phyloP scores from a whole-genome alignment of 306 rosid species.

The Quercus parvula region DNA sequence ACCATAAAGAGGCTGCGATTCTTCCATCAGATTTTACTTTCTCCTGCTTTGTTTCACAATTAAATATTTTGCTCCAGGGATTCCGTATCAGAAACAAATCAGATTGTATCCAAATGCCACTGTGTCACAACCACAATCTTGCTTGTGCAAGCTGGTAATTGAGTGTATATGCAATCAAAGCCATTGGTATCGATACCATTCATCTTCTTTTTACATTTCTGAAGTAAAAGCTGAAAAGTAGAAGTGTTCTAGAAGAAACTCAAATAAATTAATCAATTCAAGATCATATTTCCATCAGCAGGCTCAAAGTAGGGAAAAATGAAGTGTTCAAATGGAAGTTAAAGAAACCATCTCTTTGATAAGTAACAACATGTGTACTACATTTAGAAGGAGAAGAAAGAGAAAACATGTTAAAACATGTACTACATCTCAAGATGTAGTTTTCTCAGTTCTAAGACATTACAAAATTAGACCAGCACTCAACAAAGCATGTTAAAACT shows the following conservation, averaged over 20 bases:
- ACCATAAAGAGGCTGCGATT: conserved; percentile 27
- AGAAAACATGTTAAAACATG: not conserved
- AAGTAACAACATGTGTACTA: not conserved
- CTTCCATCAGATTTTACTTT: conserved; percentile 44
- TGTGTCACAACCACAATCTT: conserved; percentile 19
- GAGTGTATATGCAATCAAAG: not conserved
- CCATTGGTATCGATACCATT: conserved; percentile 1
- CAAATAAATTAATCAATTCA: not conserved
- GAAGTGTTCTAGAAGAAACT: conserved; percentile 1
- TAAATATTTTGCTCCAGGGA: not conserved
- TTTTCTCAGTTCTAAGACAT: not conserved
- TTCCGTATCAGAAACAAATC: conserved; percentile 11
- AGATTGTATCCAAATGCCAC: conserved; percentile 6
- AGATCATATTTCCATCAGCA: not conserved
- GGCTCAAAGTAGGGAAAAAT: not conserved
- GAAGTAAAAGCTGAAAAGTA: conserved; percentile 18
- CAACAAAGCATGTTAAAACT: not conserved
- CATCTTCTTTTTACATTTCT: conserved; percentile 6
- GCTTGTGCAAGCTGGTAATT: not conserved
- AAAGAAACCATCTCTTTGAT: not conserved
- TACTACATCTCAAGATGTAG: not conserved
- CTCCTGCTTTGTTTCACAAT: conserved; percentile 14
- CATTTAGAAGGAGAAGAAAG: not conserved
- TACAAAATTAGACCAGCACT: not conserved
- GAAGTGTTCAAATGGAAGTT: not conserved